A percentile compares a stretch with the other conserved stretches of the same genome.
These are phyloP conservation scores for Tagetes erecta DNA, from an alignment of 129 eudicot species.

Conservation along the genomic window DNA sequence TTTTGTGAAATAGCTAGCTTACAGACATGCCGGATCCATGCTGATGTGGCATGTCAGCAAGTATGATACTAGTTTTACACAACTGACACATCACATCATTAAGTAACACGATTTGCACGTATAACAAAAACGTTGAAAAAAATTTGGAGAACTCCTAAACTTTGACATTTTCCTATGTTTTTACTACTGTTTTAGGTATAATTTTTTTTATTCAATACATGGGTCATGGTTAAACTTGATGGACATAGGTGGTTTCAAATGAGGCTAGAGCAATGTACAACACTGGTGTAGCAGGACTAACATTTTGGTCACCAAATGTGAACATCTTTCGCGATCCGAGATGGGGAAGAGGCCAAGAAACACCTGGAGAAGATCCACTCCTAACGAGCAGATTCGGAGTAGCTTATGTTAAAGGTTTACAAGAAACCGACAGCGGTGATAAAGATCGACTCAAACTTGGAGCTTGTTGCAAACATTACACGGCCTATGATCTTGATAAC, in stretches of 20 bases:
- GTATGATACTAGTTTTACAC: neutral
- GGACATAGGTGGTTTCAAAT: slow-evolving; percentile 63
- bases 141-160: neutral
- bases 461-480: slow-evolving; percentile 43
- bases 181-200: neutral
- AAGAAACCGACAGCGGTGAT: slow-evolving; percentile 35
- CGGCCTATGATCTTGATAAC: slow-evolving; percentile 43
- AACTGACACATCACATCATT: neutral
- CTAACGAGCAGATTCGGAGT: slow-evolving; percentile 60
- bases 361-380: slow-evolving; percentile 90
- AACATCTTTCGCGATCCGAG: slow-evolving; percentile 87
- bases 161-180: neutral
- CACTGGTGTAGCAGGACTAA: slow-evolving; percentile 74
- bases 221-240: neutral
- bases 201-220: neutral
- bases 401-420: slow-evolving; percentile 75
- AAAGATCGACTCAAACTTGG: slow-evolving; percentile 37
- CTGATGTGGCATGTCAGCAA: no score
- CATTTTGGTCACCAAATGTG: slow-evolving; percentile 96
- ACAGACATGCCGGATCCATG: no score
- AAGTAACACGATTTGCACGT: no score
- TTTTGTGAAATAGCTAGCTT: neutral
- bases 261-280: slow-evolving; percentile 96
- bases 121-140: neutral
- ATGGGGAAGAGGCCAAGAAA: slow-evolving; percentile 99